Evolutionary conservation across 345 rosid species (phyloP).

Genomic region (Punica granatum): DNA sequence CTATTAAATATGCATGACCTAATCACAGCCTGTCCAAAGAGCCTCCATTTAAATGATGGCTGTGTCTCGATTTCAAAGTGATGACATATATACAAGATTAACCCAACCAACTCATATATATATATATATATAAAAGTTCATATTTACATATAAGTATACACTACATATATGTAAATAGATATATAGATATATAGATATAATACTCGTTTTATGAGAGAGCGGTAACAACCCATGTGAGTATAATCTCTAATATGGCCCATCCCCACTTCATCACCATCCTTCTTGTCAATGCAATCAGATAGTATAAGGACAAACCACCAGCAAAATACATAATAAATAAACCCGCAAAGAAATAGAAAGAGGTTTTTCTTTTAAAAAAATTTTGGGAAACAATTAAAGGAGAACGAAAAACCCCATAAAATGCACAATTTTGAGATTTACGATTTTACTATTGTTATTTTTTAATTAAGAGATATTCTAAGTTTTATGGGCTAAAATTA

Average conservation of each 20-base stretch:
- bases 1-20: conserved; percentile 25
- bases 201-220: background rate
- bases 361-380: background rate
- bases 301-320: background rate
- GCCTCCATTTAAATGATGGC: background rate
- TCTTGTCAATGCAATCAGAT: background rate
- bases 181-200: conserved; percentile 5
- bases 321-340: background rate
- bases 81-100: background rate
- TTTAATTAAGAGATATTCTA: too few relatives aligned
- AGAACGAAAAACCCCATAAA: too few relatives aligned
- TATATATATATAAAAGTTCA: background rate
- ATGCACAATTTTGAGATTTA: too few relatives aligned
- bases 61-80: background rate
- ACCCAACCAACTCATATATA: conserved; percentile 12
- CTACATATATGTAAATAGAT: background rate
- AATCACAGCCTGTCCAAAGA: conserved; percentile 28
- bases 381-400: too few relatives aligned
- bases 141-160: background rate
- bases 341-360: background rate
- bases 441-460: too few relatives aligned
- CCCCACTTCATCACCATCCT: background rate
- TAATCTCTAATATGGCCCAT: conserved; percentile 19
- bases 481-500: too few relatives aligned
- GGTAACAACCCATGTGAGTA: conserved; percentile 35